These are phyloP conservation scores for Trametes cubensis DNA, from an alignment of 768 basidiomycete species.

Conservation along the genomic window DNA sequence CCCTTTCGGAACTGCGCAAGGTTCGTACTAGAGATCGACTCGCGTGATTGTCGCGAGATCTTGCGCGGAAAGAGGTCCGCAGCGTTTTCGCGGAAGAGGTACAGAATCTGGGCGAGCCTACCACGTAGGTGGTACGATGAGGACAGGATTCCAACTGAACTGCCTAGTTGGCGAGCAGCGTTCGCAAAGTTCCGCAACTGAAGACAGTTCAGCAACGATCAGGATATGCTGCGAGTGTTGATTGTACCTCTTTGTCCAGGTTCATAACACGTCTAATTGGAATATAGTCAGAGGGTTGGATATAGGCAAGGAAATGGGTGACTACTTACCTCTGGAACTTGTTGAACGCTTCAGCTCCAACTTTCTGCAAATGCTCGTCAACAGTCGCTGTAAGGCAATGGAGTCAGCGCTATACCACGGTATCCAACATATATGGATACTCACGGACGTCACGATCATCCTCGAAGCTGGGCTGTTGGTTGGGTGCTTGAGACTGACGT, in stretches of 20 bases:
- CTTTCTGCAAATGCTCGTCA: conserved; percentile 70
- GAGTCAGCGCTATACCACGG: neutral
- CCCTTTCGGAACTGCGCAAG: conserved; percentile 37
- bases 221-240: neutral
- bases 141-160: conserved; percentile 75
- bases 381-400: conserved; percentile 49
- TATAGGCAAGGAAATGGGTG: neutral
- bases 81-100: conserved; percentile 74
- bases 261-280: conserved; percentile 54
- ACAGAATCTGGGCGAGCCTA: conserved; percentile 66
- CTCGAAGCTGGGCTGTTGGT: conserved; percentile 53
- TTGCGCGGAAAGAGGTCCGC: conserved; percentile 77
- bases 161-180: conserved; percentile 74
- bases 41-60: conserved; percentile 48
- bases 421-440: conserved; percentile 35
- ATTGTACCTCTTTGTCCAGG: conserved; percentile 63
- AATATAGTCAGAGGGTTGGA: neutral
- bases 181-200: conserved; percentile 78
- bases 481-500: conserved; percentile 35
- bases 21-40: conserved; percentile 39
- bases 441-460: conserved; percentile 69
- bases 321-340: conserved; percentile 60
- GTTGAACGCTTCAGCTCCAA: conserved; percentile 66
- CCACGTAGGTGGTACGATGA: conserved; percentile 73
- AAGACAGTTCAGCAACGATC: neutral